Evolutionary conservation across 1,284 basidiomycete genomes (phyloP).

Genomic region (Rhizoctonia solani): DNA sequence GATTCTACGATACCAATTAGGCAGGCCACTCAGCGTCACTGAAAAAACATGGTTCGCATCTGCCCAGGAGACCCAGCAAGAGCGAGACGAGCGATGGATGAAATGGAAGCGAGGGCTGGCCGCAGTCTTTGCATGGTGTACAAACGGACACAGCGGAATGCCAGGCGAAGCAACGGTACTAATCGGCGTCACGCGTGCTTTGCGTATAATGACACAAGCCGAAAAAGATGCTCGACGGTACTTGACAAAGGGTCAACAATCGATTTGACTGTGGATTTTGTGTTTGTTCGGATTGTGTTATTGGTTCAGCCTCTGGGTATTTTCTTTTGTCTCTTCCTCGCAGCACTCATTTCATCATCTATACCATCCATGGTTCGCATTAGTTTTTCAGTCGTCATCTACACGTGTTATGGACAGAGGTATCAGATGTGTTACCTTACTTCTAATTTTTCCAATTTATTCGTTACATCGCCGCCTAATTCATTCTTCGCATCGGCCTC

Average conservation of each 20-base stretch:
- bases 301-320: neutral
- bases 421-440: conserved; percentile 11
- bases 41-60: conserved; percentile 12
- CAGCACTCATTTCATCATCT: conserved; percentile 1
- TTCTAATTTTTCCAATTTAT: conserved; percentile 13
- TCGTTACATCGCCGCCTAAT: conserved; percentile 33
- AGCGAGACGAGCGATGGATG: conserved; percentile 9
- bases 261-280: neutral
- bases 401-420: conserved; percentile 5
- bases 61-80: neutral
- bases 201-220: neutral
- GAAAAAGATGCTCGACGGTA: neutral
- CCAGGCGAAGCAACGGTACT: conserved; percentile 12
- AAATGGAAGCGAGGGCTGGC: conserved; percentile 8
- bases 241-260: neutral
- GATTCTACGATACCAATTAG: neutral
- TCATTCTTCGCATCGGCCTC: conserved; percentile 31
- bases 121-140: conserved; percentile 11
- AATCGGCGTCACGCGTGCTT: conserved; percentile 1
- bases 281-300: neutral
- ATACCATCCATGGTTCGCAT: conserved; percentile 2
- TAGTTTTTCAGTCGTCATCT: neutral
- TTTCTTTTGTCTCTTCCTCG: neutral
- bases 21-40: neutral
- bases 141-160: conserved; percentile 5